Evolutionary conservation across 2,329 filamentous ascomycete species (phyloP), one percentile per base, ranked within the genome.

Genomic region (Neopestalotiopsis sp.): DNA sequence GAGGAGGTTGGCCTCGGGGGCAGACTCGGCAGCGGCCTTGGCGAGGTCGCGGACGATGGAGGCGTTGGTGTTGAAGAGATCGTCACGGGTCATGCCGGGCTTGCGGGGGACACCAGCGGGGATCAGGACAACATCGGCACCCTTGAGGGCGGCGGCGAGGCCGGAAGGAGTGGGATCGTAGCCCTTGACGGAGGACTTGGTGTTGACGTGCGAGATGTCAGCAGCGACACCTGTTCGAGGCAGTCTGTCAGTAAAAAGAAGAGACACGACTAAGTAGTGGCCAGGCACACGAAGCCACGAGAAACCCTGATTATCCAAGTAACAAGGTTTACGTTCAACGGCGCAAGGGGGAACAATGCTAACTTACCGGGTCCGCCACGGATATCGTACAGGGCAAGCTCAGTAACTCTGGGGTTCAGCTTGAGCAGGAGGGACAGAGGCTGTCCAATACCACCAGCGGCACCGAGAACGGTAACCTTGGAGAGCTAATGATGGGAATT

Each of bases 61-160:
- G 84, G 96, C 96, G 85, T 99, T 99, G 89, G 95, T 99, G 91
- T 98, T 98, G 94, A 99, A 99, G 74, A 99, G 92, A 83, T 99
- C 95, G 86, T 99, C 96, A 89, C 96, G 95, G 86, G 93, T 97
- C 96, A 99, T 99, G 86, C 96, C 96, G 82, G 96, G 96, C 91
- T 98, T 98, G 87, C 96, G 94, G 81, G 96, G 96, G 75, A 99
- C 95, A 89, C 96, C 96, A 79, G 96, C 96, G 80, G 96, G 96
- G 84, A 99, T 98, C 81, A 99, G 90, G 80, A 99, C 94, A 77
- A 99, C 91, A 85, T 98, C 94, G 79, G 94, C 87, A 81, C 89
- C 95, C 86, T 93, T 92, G 82, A 99, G 90, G 79, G 91, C 92
- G 74, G 88, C 88, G 77, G 89, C 89, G 72, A 98, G 92, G 79